A percentile compares a stretch with the other conserved stretches of the same genome.
These are phyloP conservation scores for Blastobotrys indianensis DNA, from an alignment of 1,139 yeast genomes.

Conservation along the genomic window DNA sequence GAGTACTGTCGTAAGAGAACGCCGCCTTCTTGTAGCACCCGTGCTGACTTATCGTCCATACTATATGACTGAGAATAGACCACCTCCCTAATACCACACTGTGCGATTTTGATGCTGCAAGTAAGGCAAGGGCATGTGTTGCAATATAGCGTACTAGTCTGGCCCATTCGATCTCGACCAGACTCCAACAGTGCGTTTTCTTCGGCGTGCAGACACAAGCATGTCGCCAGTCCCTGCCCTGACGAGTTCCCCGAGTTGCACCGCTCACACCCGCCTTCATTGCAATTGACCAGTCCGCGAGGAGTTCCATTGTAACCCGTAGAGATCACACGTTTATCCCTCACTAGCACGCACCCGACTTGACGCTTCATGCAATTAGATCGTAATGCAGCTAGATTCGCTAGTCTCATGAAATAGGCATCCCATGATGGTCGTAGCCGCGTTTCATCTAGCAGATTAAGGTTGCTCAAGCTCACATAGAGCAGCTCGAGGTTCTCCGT, in stretches of 20 bases:
- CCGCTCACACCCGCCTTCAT: conserved; percentile 89
- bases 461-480: conserved; percentile 45
- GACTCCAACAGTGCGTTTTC: conserved; percentile 93
- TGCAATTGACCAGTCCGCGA: conserved; percentile 77
- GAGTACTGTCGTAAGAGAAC: conserved; percentile 67
- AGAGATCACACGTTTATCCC: conserved; percentile 81
- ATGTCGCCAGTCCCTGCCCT: conserved; percentile 71
- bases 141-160: conserved; percentile 63
- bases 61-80: conserved; percentile 88
- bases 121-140: conserved; percentile 97
- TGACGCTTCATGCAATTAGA: conserved; percentile 96
- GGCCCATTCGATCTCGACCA: conserved; percentile 81
- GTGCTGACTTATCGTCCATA: conserved; percentile 74
- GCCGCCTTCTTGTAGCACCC: conserved; percentile 68
- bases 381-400: conserved; percentile 86
- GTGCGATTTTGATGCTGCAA: conserved; percentile 91
- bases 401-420: conserved; percentile 85
- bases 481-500: conserved; percentile 45
- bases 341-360: conserved; percentile 91
- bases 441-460: conserved; percentile 50
- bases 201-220: conserved; percentile 93
- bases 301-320: conserved; percentile 99
- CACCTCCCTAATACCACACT: conserved; percentile 86
- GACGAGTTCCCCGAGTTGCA: conserved; percentile 56
- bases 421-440: conserved; percentile 95